Conservation (phyloP, 805 yeast species). For the Cyberlindnera mycetangii region DNA sequence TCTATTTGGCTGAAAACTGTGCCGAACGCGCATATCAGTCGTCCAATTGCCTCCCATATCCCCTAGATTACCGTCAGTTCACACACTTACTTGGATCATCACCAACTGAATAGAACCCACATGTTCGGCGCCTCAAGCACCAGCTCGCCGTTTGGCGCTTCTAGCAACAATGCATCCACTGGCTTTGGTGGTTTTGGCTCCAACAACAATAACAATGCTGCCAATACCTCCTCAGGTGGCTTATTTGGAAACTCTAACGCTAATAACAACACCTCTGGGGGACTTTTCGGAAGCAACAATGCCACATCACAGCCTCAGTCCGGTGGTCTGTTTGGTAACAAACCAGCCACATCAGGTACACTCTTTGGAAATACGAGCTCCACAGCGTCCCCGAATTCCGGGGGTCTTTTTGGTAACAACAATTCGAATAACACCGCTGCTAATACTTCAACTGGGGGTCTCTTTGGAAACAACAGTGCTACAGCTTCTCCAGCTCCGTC, state of each 20-base stretch:
- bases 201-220: slow-evolving; percentile 8
- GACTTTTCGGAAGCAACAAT: slow-evolving; percentile 15
- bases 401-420: slow-evolving; percentile 13
- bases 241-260: slow-evolving; percentile 11
- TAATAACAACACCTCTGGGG: slow-evolving; percentile 6
- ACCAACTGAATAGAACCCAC: background rate
- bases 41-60: background rate
- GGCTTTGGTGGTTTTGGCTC: slow-evolving; percentile 14
- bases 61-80: too few species aligned
- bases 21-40: background rate
- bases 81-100: background rate
- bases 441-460: slow-evolving; percentile 12
- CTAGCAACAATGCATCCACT: slow-evolving; percentile 1
- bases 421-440: background rate
- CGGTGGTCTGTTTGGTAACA: slow-evolving; percentile 19
- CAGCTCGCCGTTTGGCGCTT: slow-evolving; percentile 19
- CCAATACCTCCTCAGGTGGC: slow-evolving; percentile 12
- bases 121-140: slow-evolving; percentile 20
- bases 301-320: slow-evolving; percentile 1
- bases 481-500: slow-evolving; percentile 1
- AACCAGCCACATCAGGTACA: slow-evolving; percentile 13
- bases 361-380: slow-evolving; percentile 18
- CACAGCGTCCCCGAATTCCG: background rate
- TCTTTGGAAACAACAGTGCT: slow-evolving; percentile 26
- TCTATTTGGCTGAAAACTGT: background rate